Percentiles rank a stretch among this genome's conserved stretches.
Conservation (phyloP, 2,329 filamentous ascomycete genomes). For the Penicillium griseofulvum region DNA sequence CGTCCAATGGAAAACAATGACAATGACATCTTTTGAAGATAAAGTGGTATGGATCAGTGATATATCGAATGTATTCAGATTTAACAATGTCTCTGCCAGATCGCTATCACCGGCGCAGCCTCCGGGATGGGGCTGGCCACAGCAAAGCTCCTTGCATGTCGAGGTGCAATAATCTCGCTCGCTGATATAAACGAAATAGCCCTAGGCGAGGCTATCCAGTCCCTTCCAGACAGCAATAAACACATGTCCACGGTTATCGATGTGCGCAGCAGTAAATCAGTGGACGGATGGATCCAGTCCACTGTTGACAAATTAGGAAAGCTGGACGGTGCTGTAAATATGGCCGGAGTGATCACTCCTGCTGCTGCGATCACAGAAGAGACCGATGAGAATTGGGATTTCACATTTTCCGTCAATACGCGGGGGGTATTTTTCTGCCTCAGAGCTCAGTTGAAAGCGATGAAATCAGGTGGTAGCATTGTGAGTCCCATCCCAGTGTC, state of each 20-base stretch:
- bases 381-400: constrained; percentile 10
- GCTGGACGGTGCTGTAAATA: constrained; percentile 38
- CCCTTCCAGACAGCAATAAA: constrained; percentile 1
- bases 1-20: not conserved
- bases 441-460: constrained; percentile 16
- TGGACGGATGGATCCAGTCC: constrained; percentile 35
- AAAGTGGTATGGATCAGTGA: not conserved
- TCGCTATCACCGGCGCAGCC: constrained; percentile 14
- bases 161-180: constrained; percentile 37
- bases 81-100: not conserved
- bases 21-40: constrained; percentile 6
- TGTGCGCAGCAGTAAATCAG: constrained; percentile 25
- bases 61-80: too few relatives aligned
- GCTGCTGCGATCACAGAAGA: constrained; percentile 5
- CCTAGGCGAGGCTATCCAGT: constrained; percentile 30
- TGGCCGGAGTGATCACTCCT: constrained; percentile 30
- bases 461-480: constrained; percentile 28
- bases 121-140: constrained; percentile 15
- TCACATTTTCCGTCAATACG: constrained; percentile 16
- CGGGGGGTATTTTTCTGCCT: constrained; percentile 19
- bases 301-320: constrained; percentile 32
- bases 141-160: constrained; percentile 11
- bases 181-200: constrained; percentile 45
- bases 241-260: constrained; percentile 22
- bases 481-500: constrained; percentile 27